Base-by-base conservation (phyloP, 2,329 filamentous ascomycete genomes). In the Thielaviopsis ethacetica region DNA sequence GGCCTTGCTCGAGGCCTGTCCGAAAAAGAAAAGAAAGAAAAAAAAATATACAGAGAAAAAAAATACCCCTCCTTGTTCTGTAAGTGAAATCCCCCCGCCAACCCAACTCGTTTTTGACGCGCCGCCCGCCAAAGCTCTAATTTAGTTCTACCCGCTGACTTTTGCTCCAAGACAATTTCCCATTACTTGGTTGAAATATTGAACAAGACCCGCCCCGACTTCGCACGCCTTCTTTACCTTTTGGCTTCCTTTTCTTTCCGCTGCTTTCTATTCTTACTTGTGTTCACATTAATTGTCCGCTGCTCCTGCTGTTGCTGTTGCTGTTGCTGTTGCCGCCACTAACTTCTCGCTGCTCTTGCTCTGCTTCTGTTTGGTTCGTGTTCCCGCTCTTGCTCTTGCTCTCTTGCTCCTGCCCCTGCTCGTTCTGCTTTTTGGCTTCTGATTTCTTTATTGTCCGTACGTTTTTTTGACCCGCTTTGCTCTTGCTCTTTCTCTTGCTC, bases 171-270 rank as follows among this genome's bases (percentile, higher is more conserved):
- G 17, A n/a, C 38, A 19, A 57, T 17, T n/a, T 41, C 17, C 17
- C 15, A n/a, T 41, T 57, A n/a, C n/a, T 41, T 53, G 19, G 21
- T 51, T 59, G 50, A 60, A 60, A 53, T 60, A 56, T 60, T 50
- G 24, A 41, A 41, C 53, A 44, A 54, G 54, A 50, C 51, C 59
- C 59, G 52, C 59, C 59, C 59, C 59, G 55, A 60, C 55, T 41
- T 60, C 59, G 59, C 54, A 60, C 44, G 49, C 58, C 22, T 26
- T 27, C 38, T 22, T 17, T 30, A 53, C 44, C n/a, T 50, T 53
- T 58, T 22, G 38, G 15, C 27, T 53, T 58, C 22, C 53, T 55
- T 22, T 44, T 41, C 34, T 55, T 38, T 44, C 53, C 53, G 26
- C 17, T 57, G 13, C 19, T 41, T 53, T 52, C 30, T 34, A 34